Evolutionary conservation across 2,329 filamentous ascomycete genomes (phyloP), one percentile per base, ranked within the genome.

Genomic region (Microascus cirrosus): DNA sequence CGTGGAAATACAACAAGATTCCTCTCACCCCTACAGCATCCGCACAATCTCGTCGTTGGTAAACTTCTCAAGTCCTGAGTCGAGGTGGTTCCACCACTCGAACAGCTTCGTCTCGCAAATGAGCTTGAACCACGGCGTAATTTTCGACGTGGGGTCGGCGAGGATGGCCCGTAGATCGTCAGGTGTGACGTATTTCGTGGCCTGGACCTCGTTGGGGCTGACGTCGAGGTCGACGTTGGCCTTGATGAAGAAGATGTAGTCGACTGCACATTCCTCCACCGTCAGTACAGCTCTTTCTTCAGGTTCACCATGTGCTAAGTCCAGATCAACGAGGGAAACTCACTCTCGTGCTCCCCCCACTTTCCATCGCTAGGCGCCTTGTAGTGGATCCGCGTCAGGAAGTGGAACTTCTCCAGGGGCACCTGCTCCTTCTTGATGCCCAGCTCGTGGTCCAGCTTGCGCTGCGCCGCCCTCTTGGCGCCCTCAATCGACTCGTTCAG

Each of bases 51-150:
- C 79, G 69, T 85, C 83, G 69, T 90, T 86, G 73, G 84, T 81
- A 74, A 93, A 96, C 74, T 89, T 87, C 60, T 95, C 88, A 64
- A 97, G 77, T 11, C 88, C 89, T 25, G 81, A 77, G 65, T 94
- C 86, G 59, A 97, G 81, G 73, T 89, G 85, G 68, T 85, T 78
- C 94, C 94, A 99, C 94, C 94, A 99, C 72, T 96, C 87, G 67
- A 95, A 99, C 50, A 99, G 82, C 89, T 97, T 92, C 54, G 90
- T 91, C 72, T 97, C 82, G 80, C 94, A 99, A 68, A 99, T 97
- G 64, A 99, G 85, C 80, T 96, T 96, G 79, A 99, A 99, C 94
- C 94, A 99, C 1, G 94, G 94, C 0, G 94, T 99, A 73, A 97
- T 97, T 66, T 86, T 88, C 65, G 95, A 79, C 57, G 74, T 79